Percentiles rank a stretch among this genome's conserved stretches.
Evolutionary conservation across 2,329 filamentous ascomycete species (phyloP).

Genomic region (Fusarium abutilonis): DNA sequence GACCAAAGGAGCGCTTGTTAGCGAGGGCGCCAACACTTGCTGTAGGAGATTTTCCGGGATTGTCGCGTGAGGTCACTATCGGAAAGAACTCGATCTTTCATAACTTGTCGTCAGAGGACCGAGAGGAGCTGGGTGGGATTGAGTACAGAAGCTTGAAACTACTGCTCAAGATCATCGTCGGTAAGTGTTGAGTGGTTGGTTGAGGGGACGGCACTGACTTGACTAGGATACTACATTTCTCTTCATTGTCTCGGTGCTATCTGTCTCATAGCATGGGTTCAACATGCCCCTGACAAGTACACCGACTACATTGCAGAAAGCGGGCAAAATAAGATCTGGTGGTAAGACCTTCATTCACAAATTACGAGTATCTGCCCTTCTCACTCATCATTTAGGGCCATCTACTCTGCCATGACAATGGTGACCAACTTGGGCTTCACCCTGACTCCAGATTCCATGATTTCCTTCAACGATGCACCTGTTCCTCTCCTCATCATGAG

Average conservation of each 20-base stretch:
- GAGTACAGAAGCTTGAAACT: conserved; percentile 62
- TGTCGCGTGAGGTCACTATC: conserved; percentile 56
- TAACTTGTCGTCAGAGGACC: conserved; percentile 53
- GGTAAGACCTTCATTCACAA: conserved; percentile 49
- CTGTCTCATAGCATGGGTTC: conserved; percentile 60
- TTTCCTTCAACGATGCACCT: conserved; percentile 57
- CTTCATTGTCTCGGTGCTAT: conserved; percentile 59
- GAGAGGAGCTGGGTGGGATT: conserved; percentile 60
- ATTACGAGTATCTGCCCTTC: not conserved
- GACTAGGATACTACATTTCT: conserved; percentile 56
- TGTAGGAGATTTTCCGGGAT: conserved; percentile 48
- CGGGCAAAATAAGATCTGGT: conserved; percentile 58
- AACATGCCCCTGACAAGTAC: conserved; percentile 53
- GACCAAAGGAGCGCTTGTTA: conserved; percentile 27
- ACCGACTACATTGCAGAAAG: conserved; percentile 51
- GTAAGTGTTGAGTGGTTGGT: conserved; percentile 39
- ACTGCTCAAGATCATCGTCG: conserved; percentile 57
- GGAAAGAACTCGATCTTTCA: conserved; percentile 59
- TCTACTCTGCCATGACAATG: conserved; percentile 63
- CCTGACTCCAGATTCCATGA: conserved; percentile 64
- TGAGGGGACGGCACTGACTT: not conserved
- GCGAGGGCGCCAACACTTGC: conserved; percentile 28
- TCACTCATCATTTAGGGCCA: conserved; percentile 50
- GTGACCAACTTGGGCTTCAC: conserved; percentile 64
- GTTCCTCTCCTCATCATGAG: conserved; percentile 59